Conservation (phyloP, 306 rosid species). For the Macrotyloma uniflorum region DNA sequence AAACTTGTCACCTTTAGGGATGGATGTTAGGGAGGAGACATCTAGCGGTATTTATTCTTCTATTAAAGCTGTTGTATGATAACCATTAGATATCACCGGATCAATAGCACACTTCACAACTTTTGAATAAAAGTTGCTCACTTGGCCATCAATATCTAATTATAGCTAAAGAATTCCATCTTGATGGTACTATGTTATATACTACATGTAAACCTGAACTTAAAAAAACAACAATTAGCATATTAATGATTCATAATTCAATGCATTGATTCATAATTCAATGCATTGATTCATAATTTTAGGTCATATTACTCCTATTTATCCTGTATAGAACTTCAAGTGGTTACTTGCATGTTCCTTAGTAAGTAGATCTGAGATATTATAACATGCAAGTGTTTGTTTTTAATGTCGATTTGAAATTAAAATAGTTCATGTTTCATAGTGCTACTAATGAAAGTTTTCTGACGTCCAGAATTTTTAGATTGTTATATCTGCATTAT, state of each 20-base stretch:
- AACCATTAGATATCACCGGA: neutral
- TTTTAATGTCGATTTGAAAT: conserved; percentile 14
- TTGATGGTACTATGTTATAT: neutral
- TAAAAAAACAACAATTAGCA: conserved; percentile 9
- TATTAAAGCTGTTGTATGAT: neutral
- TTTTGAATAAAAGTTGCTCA: conserved; percentile 13
- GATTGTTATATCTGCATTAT: conserved; percentile 37
- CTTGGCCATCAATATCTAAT: conserved; percentile 14
- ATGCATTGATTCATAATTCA: conserved; percentile 29
- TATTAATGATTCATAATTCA: conserved; percentile 20
- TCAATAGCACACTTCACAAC: conserved; percentile 1
- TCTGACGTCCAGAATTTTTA: neutral
- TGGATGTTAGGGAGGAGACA: conserved; percentile 22
- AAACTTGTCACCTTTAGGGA: conserved; percentile 18
- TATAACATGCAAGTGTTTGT: conserved; percentile 14
- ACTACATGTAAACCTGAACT: neutral
- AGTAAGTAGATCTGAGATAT: conserved; percentile 20
- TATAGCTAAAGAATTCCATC: conserved; percentile 9
- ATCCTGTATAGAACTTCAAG: conserved; percentile 20
- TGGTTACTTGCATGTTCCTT: conserved; percentile 10
- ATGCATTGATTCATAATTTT: conserved; percentile 18
- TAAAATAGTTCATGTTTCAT: conserved; percentile 25
- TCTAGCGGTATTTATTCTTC: conserved; percentile 9
- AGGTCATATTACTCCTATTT: neutral
- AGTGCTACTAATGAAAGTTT: conserved; percentile 6